Percentiles rank a stretch among this genome's conserved stretches.
phyloP scores from a whole-genome alignment of 1,139 yeast genomes.

The Saccharomyces uvarum region DNA sequence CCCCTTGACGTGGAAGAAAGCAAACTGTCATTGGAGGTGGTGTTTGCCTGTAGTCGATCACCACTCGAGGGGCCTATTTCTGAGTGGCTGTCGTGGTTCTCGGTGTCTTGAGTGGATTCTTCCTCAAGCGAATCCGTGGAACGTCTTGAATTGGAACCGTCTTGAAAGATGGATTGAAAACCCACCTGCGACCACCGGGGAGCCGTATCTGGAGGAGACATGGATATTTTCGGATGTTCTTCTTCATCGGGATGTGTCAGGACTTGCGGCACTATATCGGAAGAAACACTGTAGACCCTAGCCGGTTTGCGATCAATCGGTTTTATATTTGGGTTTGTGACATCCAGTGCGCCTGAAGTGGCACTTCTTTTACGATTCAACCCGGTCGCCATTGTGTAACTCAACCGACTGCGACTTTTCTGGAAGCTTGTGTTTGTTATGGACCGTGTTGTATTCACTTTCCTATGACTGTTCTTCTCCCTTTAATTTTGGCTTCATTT shows the following conservation, averaged over 20 bases:
- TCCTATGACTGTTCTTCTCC: neutral
- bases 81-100: neutral
- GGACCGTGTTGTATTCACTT: neutral
- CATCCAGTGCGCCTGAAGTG: neutral
- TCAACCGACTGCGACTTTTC: neutral
- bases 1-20: neutral
- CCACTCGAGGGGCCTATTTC: neutral
- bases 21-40: neutral
- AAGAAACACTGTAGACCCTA: constrained; percentile 17
- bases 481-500: neutral
- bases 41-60: neutral
- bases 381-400: neutral
- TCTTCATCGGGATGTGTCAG: constrained; percentile 10
- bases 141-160: constrained; percentile 5
- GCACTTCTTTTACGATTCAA: neutral
- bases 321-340: neutral
- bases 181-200: constrained; percentile 31
- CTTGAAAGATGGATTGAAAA: constrained; percentile 29
- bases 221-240: constrained; percentile 10
- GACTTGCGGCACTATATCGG: constrained; percentile 21
- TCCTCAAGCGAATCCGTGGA: constrained; percentile 4
- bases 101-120: neutral
- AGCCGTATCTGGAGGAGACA: constrained; percentile 5
- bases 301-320: neutral
- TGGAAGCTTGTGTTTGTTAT: neutral